These are phyloP conservation scores for Hymenoscyphus fructigenus DNA, from an alignment of 2,329 filamentous ascomycete species.

Conservation along the genomic window DNA sequence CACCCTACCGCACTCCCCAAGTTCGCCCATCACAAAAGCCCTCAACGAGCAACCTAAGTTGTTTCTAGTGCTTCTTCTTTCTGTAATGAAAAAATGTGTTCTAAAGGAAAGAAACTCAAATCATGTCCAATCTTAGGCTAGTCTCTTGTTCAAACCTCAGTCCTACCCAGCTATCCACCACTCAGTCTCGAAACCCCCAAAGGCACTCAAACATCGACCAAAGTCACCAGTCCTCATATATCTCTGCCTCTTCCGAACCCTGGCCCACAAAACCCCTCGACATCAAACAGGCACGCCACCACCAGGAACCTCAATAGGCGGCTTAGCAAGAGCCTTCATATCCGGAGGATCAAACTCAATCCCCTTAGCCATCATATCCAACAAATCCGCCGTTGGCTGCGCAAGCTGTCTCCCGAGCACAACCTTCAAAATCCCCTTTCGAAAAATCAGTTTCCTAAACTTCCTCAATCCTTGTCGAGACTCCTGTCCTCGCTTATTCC, in stretches of 20 bases:
- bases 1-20: no score
- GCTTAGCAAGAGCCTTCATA: slow-evolving; percentile 1
- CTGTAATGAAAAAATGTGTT: not conserved
- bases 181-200: not conserved
- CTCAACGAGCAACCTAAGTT: no score
- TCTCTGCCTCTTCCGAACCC: not conserved
- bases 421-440: slow-evolving; percentile 25
- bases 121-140: not conserved
- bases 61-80: no score
- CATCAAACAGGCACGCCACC: slow-evolving; percentile 20
- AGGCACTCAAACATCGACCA: not conserved
- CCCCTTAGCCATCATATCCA: slow-evolving; percentile 24
- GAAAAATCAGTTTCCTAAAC: slow-evolving; percentile 20
- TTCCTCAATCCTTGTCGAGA: slow-evolving; percentile 14
- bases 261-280: slow-evolving; percentile 14
- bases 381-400: slow-evolving; percentile 21
- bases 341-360: slow-evolving; percentile 11
- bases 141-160: not conserved
- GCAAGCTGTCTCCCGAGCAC: slow-evolving; percentile 31
- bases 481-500: slow-evolving; percentile 4
- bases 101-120: not conserved
- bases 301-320: slow-evolving; percentile 19
- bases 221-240: not conserved
- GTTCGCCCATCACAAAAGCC: no score
- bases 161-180: not conserved